Conservation (phyloP, 306 rosid genomes). For the Corylus heterophylla region DNA sequence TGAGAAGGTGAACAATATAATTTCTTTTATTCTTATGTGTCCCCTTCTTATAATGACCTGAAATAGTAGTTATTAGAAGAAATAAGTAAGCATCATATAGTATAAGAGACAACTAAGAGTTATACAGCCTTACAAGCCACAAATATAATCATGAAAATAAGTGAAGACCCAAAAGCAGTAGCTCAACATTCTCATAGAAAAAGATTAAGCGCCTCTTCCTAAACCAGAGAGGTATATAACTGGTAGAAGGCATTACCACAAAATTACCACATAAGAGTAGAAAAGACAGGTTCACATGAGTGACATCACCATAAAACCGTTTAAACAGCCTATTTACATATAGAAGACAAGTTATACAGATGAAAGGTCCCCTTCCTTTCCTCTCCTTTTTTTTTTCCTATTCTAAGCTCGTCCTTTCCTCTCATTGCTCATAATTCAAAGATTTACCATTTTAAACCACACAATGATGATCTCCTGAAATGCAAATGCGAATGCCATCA, state of each 20-base stretch:
- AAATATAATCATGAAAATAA: not conserved
- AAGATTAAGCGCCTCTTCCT: not conserved
- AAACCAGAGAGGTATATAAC: not conserved
- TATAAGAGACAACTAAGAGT: not conserved
- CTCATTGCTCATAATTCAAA: too few relatives aligned
- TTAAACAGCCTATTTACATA: not conserved
- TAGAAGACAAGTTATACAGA: not conserved
- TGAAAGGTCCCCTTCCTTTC: too few relatives aligned
- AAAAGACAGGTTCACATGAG: not conserved
- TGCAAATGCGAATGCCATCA: not conserved
- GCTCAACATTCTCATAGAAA: not conserved
- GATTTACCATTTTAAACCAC: too few relatives aligned
- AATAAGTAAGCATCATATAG: not conserved
- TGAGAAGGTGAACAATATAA: not conserved
- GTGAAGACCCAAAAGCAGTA: not conserved
- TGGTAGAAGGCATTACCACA: not conserved
- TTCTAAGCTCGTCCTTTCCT: too few relatives aligned
- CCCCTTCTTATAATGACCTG: not conserved
- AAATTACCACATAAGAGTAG: too few relatives aligned
- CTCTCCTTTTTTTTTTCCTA: too few relatives aligned
- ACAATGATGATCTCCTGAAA: not conserved
- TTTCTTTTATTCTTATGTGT: not conserved
- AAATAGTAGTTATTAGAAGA: not conserved
- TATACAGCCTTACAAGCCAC: not conserved
- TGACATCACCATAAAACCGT: not conserved